Percentiles rank a stretch among this genome's conserved stretches.
phyloP scores from a whole-genome alignment of 495 filamentous ascomycete genomes.

The Bathelium albidoporum region DNA sequence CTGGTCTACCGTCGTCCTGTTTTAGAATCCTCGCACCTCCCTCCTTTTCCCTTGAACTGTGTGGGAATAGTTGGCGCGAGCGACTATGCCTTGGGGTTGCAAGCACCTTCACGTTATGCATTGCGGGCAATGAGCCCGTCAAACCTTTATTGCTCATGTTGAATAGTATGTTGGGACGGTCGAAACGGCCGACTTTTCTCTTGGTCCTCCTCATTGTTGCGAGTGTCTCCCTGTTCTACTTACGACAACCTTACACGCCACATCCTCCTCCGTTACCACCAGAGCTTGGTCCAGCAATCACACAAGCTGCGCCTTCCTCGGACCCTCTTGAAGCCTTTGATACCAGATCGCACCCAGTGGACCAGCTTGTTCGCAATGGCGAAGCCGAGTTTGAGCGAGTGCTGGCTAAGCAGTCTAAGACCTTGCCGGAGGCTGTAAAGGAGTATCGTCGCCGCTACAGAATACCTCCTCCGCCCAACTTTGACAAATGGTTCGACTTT shows the following conservation, averaged over 20 bases:
- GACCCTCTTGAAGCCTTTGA: constrained; percentile 21
- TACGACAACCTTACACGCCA: constrained; percentile 8
- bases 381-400: not conserved
- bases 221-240: constrained; percentile 1
- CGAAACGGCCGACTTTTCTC: not conserved
- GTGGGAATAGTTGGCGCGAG: not conserved
- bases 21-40: not conserved
- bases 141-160: not conserved
- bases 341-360: constrained; percentile 39
- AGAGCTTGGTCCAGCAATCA: not conserved
- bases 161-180: not conserved
- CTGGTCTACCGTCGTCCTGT: not conserved
- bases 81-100: not conserved
- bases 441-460: constrained; percentile 51
- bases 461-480: constrained; percentile 50
- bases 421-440: constrained; percentile 41
- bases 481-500: constrained; percentile 67
- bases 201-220: not conserved
- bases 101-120: not conserved
- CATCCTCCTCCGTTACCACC: not conserved
- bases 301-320: constrained; percentile 8
- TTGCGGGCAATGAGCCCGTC: not conserved
- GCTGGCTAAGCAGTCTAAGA: constrained; percentile 27
- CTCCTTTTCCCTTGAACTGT: not conserved
- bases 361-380: constrained; percentile 34